Base-by-base conservation (phyloP, 495 filamentous ascomycete genomes). In the Diplogelasinospora grovesii region DNA sequence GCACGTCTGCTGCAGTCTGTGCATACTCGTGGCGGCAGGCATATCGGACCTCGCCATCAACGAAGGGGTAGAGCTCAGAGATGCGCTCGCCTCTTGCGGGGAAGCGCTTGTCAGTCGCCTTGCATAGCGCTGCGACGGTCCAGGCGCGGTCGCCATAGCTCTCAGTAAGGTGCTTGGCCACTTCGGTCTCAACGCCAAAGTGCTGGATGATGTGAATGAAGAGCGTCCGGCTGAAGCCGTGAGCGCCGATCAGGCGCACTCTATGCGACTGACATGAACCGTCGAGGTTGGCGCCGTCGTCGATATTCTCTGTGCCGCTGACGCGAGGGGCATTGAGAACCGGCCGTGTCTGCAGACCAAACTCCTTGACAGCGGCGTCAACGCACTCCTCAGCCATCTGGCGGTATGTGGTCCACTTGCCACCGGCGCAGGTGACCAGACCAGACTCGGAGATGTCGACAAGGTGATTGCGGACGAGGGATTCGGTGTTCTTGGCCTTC, bases 181-280 rank as follows among this genome's bases (percentile, higher is more conserved):
- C 89, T 51, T 94, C 88, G 28, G 86, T 96, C 63, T 97, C 92
- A 44, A 98, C 65, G 45, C 92, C 92, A 57, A 87, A 97, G 66
- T 95, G 88, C 61, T 98, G 92, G 60, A 98, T 95, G 8, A 98
- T 73, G 64, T 94, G 90, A 77, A 98, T 98, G 66, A 97, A 98
- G 14, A 98, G 78, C 3, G 89, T 98, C 61, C 94, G 89, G 55
- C 79, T 85, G 68, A 78, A 97, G 41, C 92, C 90, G 61, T 98
- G 92, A 2, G 92, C 92, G 54, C 92, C 92, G 48, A 97, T 73
- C 22, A 98, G 71, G 27, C 87, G 82, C 39, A 96, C 84, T 45
- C 82, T 75, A 56, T 97, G 90, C 16, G 92, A 97, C 61, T 94
- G 86, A 68, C 92, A 97, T 36, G 65, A 69, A 30, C 90, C 90